Evolutionary conservation across 768 basidiomycete species (phyloP), one percentile per base, ranked within the genome.

Genomic region (Termitomyces sp.): DNA sequence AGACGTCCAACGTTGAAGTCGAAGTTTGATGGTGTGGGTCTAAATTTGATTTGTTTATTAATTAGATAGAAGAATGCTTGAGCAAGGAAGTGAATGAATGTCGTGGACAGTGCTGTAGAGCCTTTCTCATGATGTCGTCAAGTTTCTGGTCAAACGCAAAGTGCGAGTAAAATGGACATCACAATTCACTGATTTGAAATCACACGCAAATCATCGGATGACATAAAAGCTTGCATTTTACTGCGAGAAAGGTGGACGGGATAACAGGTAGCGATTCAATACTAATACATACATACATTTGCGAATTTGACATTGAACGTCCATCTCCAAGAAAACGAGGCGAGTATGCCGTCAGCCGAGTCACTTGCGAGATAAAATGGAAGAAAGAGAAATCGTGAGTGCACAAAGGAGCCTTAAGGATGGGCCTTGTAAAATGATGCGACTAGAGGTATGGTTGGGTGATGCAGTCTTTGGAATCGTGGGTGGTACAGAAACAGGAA

Each of bases 201-300:
- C 30, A 30, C 30, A 30, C 7, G 30, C 30, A 30, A 4, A 30
- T 4, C 7, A 30, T 30, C 7, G 3, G 30, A 4, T 6, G 9
- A 36, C 4, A 36, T 6, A 36, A 36, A 32, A 13, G 2, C 46
- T 48, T 48, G 20, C 10, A 33, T 10, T 48, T 33, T 30, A 5
- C 16, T 10, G 14, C 13, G 36, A 37, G 22, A 13, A 33, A 48
- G 32, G 36, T 18, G 7, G n/a, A 37, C 50, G 16, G 26, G 36
- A 18, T 51, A n/a, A n/a, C 36, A n/a, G 9, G 50, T 8, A 39
- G 18, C 26, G 18, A 59, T 55, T 62, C 55, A 46, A 67, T 64
- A 67, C 64, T 67, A 63, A 64, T 68, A 67, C 67, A 68, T 68
- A 68, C 66, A 68, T 65, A 64, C 55, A 57, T 63, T 63, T 55